Evolutionary conservation across 2,329 filamentous ascomycete species (phyloP), one percentile per base, ranked within the genome.

Genomic region (Talaromyces sp.): DNA sequence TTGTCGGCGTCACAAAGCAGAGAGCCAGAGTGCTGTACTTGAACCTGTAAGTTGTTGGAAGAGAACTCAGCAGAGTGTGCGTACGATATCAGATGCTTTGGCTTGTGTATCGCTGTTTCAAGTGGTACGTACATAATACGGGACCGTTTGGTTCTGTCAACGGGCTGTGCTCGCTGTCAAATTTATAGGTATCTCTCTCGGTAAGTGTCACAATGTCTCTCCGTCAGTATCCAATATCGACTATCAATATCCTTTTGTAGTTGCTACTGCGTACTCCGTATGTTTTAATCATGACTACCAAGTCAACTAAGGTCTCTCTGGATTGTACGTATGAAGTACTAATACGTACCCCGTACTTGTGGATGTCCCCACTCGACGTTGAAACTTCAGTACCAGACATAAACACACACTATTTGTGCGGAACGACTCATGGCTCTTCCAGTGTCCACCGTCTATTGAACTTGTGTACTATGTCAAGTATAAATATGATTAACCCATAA

Each of bases 401-500:
- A 29, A 53, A 53, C 27, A 13, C 45, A 49, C 22, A 3, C 49
- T 29, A 53, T 31, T 53, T 31, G 25, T 53, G 25, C 27, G 47
- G 47, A 51, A 51, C 47, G 22, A 29, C 27, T 53, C 49, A 31
- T 53, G 49, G 25, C 49, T 10, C 27, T 53, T 53, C 49, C 49
- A 53, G 25, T 53, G 49, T 31, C 49, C 49, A 53, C 49, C 49
- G 49, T 53, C 49, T 31, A 53, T 53, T 31, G 49, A 31, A 53
- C 49, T 22, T 34, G 51, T 34, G 51, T 54, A 54, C n/a, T n/a
- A n/a, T n/a, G n/a, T n/a, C n/a, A 34, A 54, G 15, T 53, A 45
- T 45, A 49, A 27, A 27, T 15, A 49, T 49, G n/a, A n/a, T n/a
- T n/a, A 22, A 45, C 22, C 15, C 31, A 49, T 6, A 17, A 49